Conservation (phyloP, 352 stramenopile species). For the Pythium graminicola region DNA sequence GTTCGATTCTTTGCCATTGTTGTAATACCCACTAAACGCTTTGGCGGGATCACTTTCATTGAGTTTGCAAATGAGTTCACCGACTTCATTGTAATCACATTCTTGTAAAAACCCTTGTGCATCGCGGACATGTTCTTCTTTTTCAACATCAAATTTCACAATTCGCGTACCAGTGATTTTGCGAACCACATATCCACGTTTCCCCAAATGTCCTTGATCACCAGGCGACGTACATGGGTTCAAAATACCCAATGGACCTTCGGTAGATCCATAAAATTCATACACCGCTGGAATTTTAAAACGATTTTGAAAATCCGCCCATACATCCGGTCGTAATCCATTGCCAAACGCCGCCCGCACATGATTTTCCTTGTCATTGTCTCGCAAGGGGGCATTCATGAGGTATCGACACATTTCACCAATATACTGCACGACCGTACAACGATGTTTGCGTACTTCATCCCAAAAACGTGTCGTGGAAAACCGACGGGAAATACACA, state of each 20-base stretch:
- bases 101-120: slow-evolving; percentile 43
- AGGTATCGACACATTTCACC: slow-evolving; percentile 88
- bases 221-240: slow-evolving; percentile 59
- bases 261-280: slow-evolving; percentile 91
- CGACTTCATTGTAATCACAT: slow-evolving; percentile 51
- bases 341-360: slow-evolving; percentile 87
- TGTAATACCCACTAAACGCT: slow-evolving; percentile 87
- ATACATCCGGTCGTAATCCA: slow-evolving; percentile 85
- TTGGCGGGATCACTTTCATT: slow-evolving; percentile 41
- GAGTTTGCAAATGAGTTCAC: slow-evolving; percentile 69
- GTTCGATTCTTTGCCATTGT: slow-evolving; percentile 57
- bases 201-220: slow-evolving; percentile 63
- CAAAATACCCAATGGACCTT: slow-evolving; percentile 77
- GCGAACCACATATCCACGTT: slow-evolving; percentile 48
- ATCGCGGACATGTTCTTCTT: slow-evolving; percentile 55
- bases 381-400: slow-evolving; percentile 39
- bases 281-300: slow-evolving; percentile 82
- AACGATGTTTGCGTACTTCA: slow-evolving; percentile 59
- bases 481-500: slow-evolving; percentile 75
- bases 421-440: slow-evolving; percentile 87
- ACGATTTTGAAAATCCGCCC: slow-evolving; percentile 77
- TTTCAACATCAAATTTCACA: slow-evolving; percentile 72
- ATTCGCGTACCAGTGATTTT: slow-evolving; percentile 56
- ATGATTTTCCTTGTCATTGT: slow-evolving; percentile 57
- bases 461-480: slow-evolving; percentile 70